Evolutionary conservation across 176 grass and related monocot species (phyloP), one percentile per base, ranked within the genome.

Genomic region (Alloteropsis semialata): DNA sequence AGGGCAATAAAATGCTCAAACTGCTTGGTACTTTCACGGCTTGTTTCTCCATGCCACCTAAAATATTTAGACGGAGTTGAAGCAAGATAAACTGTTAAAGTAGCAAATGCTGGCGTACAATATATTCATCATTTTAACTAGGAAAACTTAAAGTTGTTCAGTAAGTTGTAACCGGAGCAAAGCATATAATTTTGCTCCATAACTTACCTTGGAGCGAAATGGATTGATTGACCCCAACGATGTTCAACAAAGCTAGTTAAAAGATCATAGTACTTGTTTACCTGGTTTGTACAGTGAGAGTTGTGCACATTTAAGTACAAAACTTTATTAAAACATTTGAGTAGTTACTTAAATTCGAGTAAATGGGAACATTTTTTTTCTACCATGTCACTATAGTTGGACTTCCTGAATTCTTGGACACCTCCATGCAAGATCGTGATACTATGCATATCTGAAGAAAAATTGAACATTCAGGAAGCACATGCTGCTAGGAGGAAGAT

Each of bases 241-340:
- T 42, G 62, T 32, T 77, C 75, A 45, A 2, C 7, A 10, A 77
- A 45, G 15, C 39, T 77, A 25, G 25, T 77, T 12, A 44, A 2
- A 62, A 77, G 75, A 62, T 77, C 56, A 4, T 77, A 77, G 5
- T 32, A 77, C 16, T 77, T 62, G 22, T 77, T 77, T 13, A 46
- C 75, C 56, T 77, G 24, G 32, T 74, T 11, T 19, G 29, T n/a
- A 34, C 49, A 74, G 18, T n/a, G 18, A 34, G 10, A 54, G 21
- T 53, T 74, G 19, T 2, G 3, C 17, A 29, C 6, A 49, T 17
- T 72, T 72, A 25, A 72, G 43, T 30, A 14, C 15, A 1, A 29
- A 49, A 72, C 44, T 29, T 27, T 16, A 36, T 66, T 21, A 21
- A 36, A 67, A 39, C 19, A 72, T 49, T 41, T 39, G 10, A 67